Percentiles rank a stretch among this genome's conserved stretches.
phyloP scores from a whole-genome alignment of 2,329 filamentous ascomycete species.

The Botrytis squamosa region DNA sequence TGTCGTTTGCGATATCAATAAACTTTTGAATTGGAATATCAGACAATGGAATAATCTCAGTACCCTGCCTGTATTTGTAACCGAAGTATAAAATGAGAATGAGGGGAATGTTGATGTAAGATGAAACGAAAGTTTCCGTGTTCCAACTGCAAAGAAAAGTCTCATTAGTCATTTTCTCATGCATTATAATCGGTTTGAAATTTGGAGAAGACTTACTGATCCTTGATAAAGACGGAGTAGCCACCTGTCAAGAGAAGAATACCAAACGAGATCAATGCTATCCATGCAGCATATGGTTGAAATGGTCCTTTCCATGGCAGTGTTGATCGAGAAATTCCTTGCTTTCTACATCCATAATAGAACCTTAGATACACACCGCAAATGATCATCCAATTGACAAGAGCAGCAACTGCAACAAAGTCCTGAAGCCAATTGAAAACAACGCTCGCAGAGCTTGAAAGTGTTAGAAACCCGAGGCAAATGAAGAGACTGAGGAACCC shows the following conservation, averaged over 20 bases:
- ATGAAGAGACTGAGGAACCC: slow-evolving; percentile 55
- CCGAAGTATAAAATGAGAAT: slow-evolving; percentile 46
- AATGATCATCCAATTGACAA: slow-evolving; percentile 63
- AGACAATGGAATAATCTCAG: slow-evolving; percentile 44
- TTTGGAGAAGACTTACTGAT: slow-evolving; percentile 40
- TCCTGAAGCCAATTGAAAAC: slow-evolving; percentile 66
- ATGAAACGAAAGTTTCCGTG: slow-evolving; percentile 56
- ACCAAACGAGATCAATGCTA: slow-evolving; percentile 58
- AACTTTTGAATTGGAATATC: slow-evolving; percentile 43
- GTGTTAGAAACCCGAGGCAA: slow-evolving; percentile 67
- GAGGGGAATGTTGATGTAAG: slow-evolving; percentile 52
- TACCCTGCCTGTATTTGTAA: slow-evolving; percentile 55
- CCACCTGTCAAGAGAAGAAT: slow-evolving; percentile 69
- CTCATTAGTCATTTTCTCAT: neutral
- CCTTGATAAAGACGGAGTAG: slow-evolving; percentile 60
- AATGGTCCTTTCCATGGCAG: slow-evolving; percentile 53
- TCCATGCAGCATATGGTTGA: slow-evolving; percentile 59
- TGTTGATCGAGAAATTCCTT: slow-evolving; percentile 50
- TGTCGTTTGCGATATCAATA: slow-evolving; percentile 39
- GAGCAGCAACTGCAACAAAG: slow-evolving; percentile 59
- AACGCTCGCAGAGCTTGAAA: slow-evolving; percentile 54
- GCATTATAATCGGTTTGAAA: accelerated
- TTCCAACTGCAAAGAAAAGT: slow-evolving; percentile 45
- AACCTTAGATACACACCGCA: slow-evolving; percentile 59
- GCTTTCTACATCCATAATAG: slow-evolving; percentile 52